Evolutionary conservation across 2,329 filamentous ascomycete species (phyloP).

Genomic region (Hypoxylon rubiginosum): DNA sequence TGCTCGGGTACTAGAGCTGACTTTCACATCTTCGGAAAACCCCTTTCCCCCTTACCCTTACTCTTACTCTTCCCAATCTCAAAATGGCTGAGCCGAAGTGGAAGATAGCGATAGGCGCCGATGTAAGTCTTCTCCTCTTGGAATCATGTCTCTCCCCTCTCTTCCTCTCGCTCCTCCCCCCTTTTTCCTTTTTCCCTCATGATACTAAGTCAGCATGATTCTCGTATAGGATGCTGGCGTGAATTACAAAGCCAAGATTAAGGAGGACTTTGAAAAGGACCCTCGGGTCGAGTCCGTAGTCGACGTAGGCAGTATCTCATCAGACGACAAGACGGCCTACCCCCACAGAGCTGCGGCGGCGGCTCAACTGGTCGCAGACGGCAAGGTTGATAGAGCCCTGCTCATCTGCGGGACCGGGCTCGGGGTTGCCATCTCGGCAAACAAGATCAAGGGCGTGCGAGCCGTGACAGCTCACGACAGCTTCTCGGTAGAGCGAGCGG

Average conservation of each 20-base stretch:
- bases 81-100: conserved; percentile 62
- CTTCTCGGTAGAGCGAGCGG: conserved; percentile 84
- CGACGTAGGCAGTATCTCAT: conserved; percentile 79
- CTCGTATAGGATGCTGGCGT: conserved; percentile 74
- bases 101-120: conserved; percentile 67
- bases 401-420: conserved; percentile 89
- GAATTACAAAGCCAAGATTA: conserved; percentile 83
- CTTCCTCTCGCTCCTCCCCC: not conserved
- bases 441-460: conserved; percentile 86
- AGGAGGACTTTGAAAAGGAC: conserved; percentile 76
- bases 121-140: conserved; percentile 59
- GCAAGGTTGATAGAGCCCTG: conserved; percentile 80
- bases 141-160: too few species aligned
- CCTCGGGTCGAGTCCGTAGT: conserved; percentile 75
- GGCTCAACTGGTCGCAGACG: conserved; percentile 71
- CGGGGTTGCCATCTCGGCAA: conserved; percentile 88
- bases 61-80: conserved; percentile 3
- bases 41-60: too few species aligned
- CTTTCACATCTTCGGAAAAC: too few species aligned
- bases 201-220: conserved; percentile 11
- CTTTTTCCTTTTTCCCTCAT: not conserved
- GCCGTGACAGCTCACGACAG: conserved; percentile 92
- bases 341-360: conserved; percentile 82
- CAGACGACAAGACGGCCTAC: conserved; percentile 83
- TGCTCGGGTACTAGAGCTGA: not conserved